Percentiles rank a stretch among this genome's conserved stretches.
phyloP scores from a whole-genome alignment of 2,329 filamentous ascomycete genomes.

The Leptographium galeiforme region DNA sequence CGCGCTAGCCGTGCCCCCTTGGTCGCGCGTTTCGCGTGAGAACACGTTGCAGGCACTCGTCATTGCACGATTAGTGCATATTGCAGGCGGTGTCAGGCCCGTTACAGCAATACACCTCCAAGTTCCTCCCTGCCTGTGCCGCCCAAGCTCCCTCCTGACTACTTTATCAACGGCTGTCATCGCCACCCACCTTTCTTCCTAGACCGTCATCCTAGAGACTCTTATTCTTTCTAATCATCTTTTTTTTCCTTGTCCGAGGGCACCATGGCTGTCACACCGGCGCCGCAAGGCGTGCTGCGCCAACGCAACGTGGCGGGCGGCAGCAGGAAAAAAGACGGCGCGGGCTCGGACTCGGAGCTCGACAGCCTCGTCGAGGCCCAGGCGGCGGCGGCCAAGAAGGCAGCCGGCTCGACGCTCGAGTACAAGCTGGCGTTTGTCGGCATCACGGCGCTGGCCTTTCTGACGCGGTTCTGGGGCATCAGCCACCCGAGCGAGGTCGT shows the following conservation, averaged over 20 bases:
- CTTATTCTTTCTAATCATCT: background rate
- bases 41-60: background rate
- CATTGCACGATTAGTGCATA: background rate
- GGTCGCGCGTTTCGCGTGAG: background rate
- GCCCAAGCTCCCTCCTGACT: too few species aligned
- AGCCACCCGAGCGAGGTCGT: constrained; percentile 92
- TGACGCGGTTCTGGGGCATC: constrained; percentile 93
- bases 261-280: constrained; percentile 21
- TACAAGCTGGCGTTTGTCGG: constrained; percentile 67
- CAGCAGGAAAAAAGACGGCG: constrained; percentile 35
- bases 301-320: constrained; percentile 38
- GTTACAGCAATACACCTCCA: background rate
- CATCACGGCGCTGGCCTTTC: constrained; percentile 72
- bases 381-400: constrained; percentile 19
- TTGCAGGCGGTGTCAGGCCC: background rate
- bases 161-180: background rate
- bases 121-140: background rate
- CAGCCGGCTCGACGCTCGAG: constrained; percentile 54
- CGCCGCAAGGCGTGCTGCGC: constrained; percentile 45
- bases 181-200: background rate
- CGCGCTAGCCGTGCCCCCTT: too few species aligned
- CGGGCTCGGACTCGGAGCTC: constrained; percentile 30
- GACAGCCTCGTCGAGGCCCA: constrained; percentile 34
- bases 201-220: background rate
- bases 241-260: background rate